Base-by-base conservation (phyloP, 1,139 yeast species). In the Debaryomyces psychrophilus region DNA sequence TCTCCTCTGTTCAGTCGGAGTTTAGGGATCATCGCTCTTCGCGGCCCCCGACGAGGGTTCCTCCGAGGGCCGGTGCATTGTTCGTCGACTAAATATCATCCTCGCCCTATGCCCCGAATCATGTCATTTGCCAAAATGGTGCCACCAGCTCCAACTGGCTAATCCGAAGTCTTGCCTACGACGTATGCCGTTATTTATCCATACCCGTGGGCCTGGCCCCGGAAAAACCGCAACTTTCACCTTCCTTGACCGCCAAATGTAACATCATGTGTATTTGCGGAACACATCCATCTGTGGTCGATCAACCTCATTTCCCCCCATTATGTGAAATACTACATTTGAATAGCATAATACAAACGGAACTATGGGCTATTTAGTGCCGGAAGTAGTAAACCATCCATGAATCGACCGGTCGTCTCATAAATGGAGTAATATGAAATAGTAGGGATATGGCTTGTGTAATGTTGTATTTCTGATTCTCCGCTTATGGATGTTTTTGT, bases 401-500 rank as follows among this genome's bases (percentile, higher is more conserved):
- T 20, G 14, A 33, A 8, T 33, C 18, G 25, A n/a, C 22, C n/a
- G 8, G 7, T 15, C 18, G 25, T 11, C 25, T 18, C 25, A 18
- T 18, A 33, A 33, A 33, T 18, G 25, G 36, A 33, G 36, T 15
- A 33, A 14, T 20, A 17, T 20, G 20, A 33, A 35, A 33, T 22
- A 14, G 28, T 22, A 22, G 18, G 18, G 27, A 18, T 35, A 35
- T 28, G 38, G 38, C 28, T 22, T 26, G 18, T 38, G 34, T 18
- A 28, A 28, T 38, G 41, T 38, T 28, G 41, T 28, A 18, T 38
- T 28, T 28, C 18, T 11, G n/a, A 38, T 38, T 38, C 41, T 38
- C 41, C 41, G 41, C 41, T 28, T 28, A 9, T 18, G 12, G 22
- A 25, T 18, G 31, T 9, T 38, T 38, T 38, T 27, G 35, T 27